Evolutionary conservation across 2,329 filamentous ascomycete genomes (phyloP).

Genomic region (Coniochaeta sp.): DNA sequence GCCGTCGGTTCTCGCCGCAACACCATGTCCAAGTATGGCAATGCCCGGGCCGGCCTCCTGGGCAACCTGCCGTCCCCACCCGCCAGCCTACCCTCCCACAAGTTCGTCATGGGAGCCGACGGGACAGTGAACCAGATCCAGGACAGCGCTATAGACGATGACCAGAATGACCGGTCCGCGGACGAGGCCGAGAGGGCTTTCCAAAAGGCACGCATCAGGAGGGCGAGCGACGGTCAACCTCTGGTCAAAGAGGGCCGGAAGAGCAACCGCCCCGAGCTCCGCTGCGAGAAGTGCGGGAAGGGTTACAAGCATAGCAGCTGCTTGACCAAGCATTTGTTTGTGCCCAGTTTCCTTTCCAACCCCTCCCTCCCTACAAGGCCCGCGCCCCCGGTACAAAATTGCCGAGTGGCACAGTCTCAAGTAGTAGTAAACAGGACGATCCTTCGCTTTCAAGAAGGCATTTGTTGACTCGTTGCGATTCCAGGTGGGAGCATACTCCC

Average conservation of each 20-base stretch:
- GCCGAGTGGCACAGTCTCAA: not conserved
- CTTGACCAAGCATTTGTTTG: constrained; percentile 99
- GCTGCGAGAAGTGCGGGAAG: constrained; percentile 97
- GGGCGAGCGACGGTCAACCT: constrained; percentile 81
- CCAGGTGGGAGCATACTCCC: constrained; percentile 98
- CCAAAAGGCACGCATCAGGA: constrained; percentile 45
- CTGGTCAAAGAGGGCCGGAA: constrained; percentile 75
- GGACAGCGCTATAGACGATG: constrained; percentile 64
- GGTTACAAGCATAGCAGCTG: constrained; percentile 99
- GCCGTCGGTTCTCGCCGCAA: constrained; percentile 55
- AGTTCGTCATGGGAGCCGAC: constrained; percentile 34
- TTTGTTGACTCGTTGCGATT: constrained; percentile 33
- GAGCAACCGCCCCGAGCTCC: constrained; percentile 75
- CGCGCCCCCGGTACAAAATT: not conserved
- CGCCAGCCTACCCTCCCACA: constrained; percentile 58
- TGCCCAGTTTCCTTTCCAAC: constrained; percentile 42
- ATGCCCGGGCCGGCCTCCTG: constrained; percentile 43
- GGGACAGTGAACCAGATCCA: constrained; percentile 38
- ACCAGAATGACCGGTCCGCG: constrained; percentile 50
- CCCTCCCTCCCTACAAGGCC: constrained; percentile 22
- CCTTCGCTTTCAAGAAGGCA: not conserved
- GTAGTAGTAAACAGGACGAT: not conserved
- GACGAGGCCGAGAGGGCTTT: constrained; percentile 44
- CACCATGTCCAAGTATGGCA: constrained; percentile 59
- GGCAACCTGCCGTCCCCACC: constrained; percentile 58